Conservation (phyloP, 2,329 filamentous ascomycete species). For the Penicillium polonicum region DNA sequence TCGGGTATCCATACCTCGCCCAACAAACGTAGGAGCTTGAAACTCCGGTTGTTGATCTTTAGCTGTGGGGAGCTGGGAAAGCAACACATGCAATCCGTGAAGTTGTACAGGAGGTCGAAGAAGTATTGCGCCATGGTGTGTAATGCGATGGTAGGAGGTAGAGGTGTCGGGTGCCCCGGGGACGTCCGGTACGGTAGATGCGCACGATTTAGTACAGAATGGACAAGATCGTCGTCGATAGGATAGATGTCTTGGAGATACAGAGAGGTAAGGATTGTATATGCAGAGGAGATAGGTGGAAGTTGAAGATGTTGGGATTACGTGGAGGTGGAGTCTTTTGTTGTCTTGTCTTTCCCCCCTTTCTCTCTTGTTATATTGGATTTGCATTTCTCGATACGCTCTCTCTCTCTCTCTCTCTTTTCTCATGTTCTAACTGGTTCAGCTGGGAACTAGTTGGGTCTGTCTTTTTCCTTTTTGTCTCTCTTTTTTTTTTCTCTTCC, state of each 20-base stretch:
- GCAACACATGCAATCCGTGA: constrained; percentile 94
- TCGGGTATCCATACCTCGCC: constrained; percentile 67
- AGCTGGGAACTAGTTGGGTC: neutral
- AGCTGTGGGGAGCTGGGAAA: constrained; percentile 92
- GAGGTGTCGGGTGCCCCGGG: neutral
- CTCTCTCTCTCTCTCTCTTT: neutral
- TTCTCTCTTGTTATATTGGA: constrained; percentile 9
- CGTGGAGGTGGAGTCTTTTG: constrained; percentile 23
- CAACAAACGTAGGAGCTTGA: constrained; percentile 90
- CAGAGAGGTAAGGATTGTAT: constrained; percentile 3
- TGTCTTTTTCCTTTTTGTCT: neutral
- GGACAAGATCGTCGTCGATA: neutral
- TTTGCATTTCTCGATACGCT: neutral
- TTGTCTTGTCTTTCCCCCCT: constrained; percentile 15
- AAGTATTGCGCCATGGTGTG: constrained; percentile 74
- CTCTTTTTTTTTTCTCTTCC: neutral
- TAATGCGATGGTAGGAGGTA: neutral
- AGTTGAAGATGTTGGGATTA: constrained; percentile 13
- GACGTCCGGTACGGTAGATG: neutral
- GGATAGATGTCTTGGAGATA: constrained; percentile 3
- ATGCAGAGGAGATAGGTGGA: constrained; percentile 8
- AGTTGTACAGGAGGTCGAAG: constrained; percentile 83
- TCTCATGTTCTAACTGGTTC: neutral
- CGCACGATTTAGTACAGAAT: neutral
- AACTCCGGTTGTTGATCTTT: constrained; percentile 90